phyloP scores from a whole-genome alignment of 148 eudicot genomes.

The Linanthus parryae region DNA sequence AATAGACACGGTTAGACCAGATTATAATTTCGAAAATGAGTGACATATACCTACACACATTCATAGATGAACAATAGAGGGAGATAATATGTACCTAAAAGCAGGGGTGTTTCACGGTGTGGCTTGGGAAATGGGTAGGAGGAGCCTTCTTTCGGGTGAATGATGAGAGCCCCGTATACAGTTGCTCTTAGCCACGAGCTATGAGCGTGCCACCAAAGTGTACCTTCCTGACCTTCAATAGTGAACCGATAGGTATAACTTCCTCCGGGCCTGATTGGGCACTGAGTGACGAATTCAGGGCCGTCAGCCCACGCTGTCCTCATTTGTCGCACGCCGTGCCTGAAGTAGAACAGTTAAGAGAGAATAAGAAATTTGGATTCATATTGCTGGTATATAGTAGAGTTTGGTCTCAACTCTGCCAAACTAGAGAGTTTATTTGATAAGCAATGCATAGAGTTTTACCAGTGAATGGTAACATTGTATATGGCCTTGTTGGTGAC shows the following conservation, averaged over 20 bases:
- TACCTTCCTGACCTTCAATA: slow-evolving; percentile 84
- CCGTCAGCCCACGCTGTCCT: slow-evolving; percentile 99
- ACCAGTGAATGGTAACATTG: slow-evolving; percentile 94
- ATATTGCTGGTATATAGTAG: background rate
- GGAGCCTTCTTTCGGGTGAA: slow-evolving; percentile 70
- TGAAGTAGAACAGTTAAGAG: slow-evolving; percentile 8
- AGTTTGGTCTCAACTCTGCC: slow-evolving; percentile 10
- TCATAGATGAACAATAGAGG: background rate
- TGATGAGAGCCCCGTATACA: slow-evolving; percentile 79
- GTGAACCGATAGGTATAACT: slow-evolving; percentile 81
- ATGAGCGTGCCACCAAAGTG: slow-evolving; percentile 98
- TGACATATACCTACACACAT: background rate
- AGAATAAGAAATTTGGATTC: background rate
- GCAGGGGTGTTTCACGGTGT: slow-evolving; percentile 59
- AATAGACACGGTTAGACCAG: too few species aligned
- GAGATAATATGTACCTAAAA: slow-evolving; percentile 51
- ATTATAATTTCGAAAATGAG: background rate
- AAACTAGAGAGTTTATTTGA: slow-evolving; percentile 24
- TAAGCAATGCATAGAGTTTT: slow-evolving; percentile 57
- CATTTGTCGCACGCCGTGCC: slow-evolving; percentile 92
- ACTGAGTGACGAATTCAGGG: slow-evolving; percentile 91
- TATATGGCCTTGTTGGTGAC: slow-evolving; percentile 68
- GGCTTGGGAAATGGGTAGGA: slow-evolving; percentile 87
- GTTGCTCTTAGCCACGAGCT: slow-evolving; percentile 98
- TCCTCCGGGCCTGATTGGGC: slow-evolving; percentile 86